A percentile compares a stretch with the other conserved stretches of the same genome.
phyloP scores from a whole-genome alignment of 2,329 filamentous ascomycete species.

The Fusarium sp. region DNA sequence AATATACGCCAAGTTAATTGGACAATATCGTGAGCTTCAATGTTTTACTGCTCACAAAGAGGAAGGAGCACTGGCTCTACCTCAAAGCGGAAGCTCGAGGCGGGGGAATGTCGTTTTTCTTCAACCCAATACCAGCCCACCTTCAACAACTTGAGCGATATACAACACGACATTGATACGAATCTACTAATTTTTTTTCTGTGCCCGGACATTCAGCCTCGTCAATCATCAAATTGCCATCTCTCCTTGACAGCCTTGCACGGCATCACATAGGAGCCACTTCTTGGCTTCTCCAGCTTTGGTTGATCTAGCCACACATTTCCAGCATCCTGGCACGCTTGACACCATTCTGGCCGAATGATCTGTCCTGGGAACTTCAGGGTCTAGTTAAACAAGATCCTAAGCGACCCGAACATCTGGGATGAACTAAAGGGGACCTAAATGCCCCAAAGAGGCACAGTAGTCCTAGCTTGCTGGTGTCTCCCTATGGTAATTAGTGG shows the following conservation, averaged over 20 bases:
- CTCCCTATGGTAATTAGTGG: conserved; percentile 41
- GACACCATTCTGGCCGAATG: conserved; percentile 46
- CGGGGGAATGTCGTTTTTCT: not conserved
- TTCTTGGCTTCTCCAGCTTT: conserved; percentile 35
- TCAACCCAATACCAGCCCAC: not conserved
- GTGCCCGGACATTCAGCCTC: conserved; percentile 9
- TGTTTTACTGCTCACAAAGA: not conserved
- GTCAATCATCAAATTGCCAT: conserved; percentile 5
- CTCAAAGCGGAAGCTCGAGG: conserved; percentile 1
- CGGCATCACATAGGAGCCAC: conserved; percentile 23
- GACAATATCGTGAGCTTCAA: too few relatives aligned
- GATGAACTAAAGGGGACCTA: conserved; percentile 58
- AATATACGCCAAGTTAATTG: too few relatives aligned
- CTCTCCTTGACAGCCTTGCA: conserved; percentile 13
- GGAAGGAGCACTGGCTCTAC: conserved; percentile 3
- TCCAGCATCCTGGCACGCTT: conserved; percentile 44
- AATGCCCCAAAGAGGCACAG: conserved; percentile 54
- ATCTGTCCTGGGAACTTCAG: conserved; percentile 50
- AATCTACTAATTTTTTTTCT: not conserved
- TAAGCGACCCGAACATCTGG: conserved; percentile 58
- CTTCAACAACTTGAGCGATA: not conserved
- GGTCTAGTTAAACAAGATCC: conserved; percentile 56
- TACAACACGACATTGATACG: not conserved
- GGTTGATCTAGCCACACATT: conserved; percentile 32
- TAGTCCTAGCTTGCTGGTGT: conserved; percentile 49